These are phyloP conservation scores for Elsinoe perseae DNA, from an alignment of 2,329 filamentous ascomycete species.

Conservation along the genomic window DNA sequence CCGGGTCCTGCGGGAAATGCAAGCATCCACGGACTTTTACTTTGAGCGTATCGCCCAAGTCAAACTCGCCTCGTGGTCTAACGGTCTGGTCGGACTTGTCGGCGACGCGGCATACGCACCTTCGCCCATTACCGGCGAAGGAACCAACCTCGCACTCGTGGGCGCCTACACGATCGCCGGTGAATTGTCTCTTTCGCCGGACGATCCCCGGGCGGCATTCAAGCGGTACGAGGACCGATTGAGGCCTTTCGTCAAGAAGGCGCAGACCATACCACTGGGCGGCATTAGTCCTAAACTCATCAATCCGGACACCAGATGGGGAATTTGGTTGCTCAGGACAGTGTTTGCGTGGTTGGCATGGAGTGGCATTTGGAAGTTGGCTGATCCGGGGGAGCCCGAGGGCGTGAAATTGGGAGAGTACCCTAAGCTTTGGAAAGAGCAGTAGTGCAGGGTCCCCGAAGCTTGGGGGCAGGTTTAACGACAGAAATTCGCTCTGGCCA, in stretches of 20 bases:
- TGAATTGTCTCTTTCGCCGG: constrained; percentile 25
- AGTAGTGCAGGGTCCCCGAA: background rate
- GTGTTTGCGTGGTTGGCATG: constrained; percentile 20
- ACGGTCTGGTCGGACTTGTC: constrained; percentile 30
- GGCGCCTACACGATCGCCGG: constrained; percentile 36
- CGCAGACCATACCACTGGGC: constrained; percentile 26
- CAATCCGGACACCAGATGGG: constrained; percentile 23
- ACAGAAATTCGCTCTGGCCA: background rate
- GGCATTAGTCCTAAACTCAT: constrained; percentile 21
- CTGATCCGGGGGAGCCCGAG: constrained; percentile 7
- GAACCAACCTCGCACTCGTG: constrained; percentile 31
- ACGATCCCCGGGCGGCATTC: constrained; percentile 22
- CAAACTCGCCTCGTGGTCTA: constrained; percentile 30
- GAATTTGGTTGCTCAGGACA: constrained; percentile 22
- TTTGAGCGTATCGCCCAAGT: constrained; percentile 37
- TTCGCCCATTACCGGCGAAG: constrained; percentile 28
- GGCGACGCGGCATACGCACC: constrained; percentile 37
- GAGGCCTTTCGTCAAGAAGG: constrained; percentile 21
- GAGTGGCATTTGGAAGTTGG: constrained; percentile 12
- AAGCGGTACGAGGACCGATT: constrained; percentile 21
- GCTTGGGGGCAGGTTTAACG: background rate
- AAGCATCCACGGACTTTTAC: constrained; percentile 38
- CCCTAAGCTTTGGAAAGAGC: constrained; percentile 5
- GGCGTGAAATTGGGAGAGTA: constrained; percentile 16
- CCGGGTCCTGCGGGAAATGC: constrained; percentile 33